Conservation (phyloP, 371 early-diverging fungal species). For the Apophysomyces sp. region DNA sequence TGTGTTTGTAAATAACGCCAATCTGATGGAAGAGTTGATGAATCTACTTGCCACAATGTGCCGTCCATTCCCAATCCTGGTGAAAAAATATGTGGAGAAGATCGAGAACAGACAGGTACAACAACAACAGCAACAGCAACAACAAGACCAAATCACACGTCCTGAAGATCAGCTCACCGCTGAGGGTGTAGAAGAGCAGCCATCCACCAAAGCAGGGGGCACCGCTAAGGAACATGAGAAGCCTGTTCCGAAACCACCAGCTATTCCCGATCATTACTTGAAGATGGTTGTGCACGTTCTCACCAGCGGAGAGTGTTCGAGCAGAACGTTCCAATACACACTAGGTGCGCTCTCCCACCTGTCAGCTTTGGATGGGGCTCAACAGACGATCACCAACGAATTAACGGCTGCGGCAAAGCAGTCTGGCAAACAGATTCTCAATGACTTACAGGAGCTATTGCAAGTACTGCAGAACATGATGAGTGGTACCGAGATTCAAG, state of each 20-base stretch:
- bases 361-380: conserved; percentile 70
- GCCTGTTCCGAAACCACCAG: conserved; percentile 62
- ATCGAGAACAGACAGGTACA: conserved; percentile 32
- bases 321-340: conserved; percentile 92
- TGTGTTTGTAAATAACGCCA: conserved; percentile 70
- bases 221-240: conserved; percentile 3
- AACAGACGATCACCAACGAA: conserved; percentile 76
- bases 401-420: conserved; percentile 69
- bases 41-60: conserved; percentile 78
- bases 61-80: conserved; percentile 64
- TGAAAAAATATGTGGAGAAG: conserved; percentile 51
- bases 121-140: conserved; percentile 37
- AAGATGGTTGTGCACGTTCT: conserved; percentile 85
- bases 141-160: conserved; percentile 12
- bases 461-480: conserved; percentile 55
- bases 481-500: conserved; percentile 65
- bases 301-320: conserved; percentile 89
- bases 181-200: not conserved
- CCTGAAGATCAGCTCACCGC: conserved; percentile 5
- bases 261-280: conserved; percentile 73
- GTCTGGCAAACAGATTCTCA: conserved; percentile 66
- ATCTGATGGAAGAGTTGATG: conserved; percentile 89
- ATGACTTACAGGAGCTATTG: conserved; percentile 67
- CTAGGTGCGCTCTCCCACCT: conserved; percentile 88
- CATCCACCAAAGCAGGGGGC: conserved; percentile 3